Conservation (phyloP, 129 eudicot species). For the Silybum marianum region DNA sequence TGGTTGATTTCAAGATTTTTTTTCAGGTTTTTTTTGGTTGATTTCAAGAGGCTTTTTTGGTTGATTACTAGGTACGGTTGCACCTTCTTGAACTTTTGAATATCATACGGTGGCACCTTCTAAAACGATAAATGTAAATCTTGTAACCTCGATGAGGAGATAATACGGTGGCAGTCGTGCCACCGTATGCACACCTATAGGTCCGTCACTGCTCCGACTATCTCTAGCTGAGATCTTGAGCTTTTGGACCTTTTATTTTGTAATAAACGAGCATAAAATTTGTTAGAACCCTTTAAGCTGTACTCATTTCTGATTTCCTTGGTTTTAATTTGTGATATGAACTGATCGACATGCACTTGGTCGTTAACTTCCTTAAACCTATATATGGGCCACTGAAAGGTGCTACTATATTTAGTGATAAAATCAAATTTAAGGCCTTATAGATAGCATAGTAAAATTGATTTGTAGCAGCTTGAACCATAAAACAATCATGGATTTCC, state of each 20-base stretch:
- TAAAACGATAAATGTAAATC: too few species aligned
- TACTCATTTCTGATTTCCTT: not conserved
- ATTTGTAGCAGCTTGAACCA: not conserved
- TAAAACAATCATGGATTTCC: not conserved
- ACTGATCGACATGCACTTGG: not conserved
- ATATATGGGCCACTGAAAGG: not conserved
- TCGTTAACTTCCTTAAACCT: not conserved
- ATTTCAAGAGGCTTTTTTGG: too few species aligned
- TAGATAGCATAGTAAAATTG: not conserved
- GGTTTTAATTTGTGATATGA: not conserved
- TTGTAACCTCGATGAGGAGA: too few species aligned
- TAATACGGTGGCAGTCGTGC: too few species aligned
- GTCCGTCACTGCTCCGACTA: too few species aligned
- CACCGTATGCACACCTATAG: too few species aligned
- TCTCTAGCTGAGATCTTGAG: not conserved
- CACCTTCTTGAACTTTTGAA: too few species aligned
- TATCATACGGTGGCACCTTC: too few species aligned
- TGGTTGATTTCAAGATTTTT: too few species aligned
- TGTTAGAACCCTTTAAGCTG: not conserved
- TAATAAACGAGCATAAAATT: too few species aligned
- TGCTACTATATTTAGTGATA: not conserved
- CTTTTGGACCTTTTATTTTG: not conserved
- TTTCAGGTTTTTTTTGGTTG: too few species aligned
- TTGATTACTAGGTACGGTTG: too few species aligned
- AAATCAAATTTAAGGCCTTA: not conserved